Conservation (phyloP, 306 rosid species). For the Ochetophila trinervis region DNA sequence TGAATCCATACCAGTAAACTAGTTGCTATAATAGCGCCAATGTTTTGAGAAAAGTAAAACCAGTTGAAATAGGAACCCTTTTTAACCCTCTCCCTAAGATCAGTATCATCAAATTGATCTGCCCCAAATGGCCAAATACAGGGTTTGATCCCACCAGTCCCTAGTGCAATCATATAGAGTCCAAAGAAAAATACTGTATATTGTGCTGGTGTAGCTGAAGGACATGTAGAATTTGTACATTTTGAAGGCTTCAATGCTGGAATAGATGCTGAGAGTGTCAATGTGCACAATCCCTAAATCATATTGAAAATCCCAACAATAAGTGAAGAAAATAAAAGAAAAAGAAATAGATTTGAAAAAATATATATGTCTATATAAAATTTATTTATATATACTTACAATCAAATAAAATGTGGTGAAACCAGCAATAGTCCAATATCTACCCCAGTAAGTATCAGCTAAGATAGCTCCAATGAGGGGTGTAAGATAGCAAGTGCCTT, state of each 20-base stretch:
- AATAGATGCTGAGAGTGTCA: constrained; percentile 34
- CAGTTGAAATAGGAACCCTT: constrained; percentile 40
- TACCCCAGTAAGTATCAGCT: constrained; percentile 38
- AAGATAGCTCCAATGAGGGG: constrained; percentile 31
- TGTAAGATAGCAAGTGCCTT: constrained; percentile 35
- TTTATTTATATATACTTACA: constrained; percentile 14
- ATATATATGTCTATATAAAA: background rate
- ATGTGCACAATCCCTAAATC: constrained; percentile 26
- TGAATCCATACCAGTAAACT: constrained; percentile 37
- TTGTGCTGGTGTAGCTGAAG: constrained; percentile 26
- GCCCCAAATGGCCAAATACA: constrained; percentile 40
- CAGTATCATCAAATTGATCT: constrained; percentile 41
- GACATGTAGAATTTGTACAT: constrained; percentile 23
- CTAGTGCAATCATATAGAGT: constrained; percentile 31
- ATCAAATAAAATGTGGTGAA: constrained; percentile 24
- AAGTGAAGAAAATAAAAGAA: background rate
- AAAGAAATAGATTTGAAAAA: background rate
- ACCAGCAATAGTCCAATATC: constrained; percentile 38
- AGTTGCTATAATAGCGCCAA: constrained; percentile 28
- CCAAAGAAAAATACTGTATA: constrained; percentile 29
- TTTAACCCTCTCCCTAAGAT: constrained; percentile 25
- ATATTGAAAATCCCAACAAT: background rate
- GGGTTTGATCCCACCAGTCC: constrained; percentile 43
- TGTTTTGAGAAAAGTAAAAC: constrained; percentile 33
- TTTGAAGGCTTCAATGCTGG: constrained; percentile 25